These are phyloP conservation scores for Coemansia sp. DNA, from an alignment of 192 early-diverging fungal species.

Conservation along the genomic window DNA sequence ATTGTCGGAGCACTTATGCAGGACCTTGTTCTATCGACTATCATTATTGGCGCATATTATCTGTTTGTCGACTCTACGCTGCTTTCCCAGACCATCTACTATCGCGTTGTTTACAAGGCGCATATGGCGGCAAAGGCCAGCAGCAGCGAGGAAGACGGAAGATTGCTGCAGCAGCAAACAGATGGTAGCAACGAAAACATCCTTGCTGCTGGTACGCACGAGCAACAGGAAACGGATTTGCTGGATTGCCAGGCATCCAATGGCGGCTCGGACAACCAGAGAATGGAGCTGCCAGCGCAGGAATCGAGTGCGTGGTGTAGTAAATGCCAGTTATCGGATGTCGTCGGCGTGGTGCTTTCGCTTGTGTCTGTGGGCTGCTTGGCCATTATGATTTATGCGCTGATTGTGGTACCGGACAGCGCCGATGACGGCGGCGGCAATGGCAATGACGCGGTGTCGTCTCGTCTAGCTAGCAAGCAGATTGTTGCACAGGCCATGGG, in stretches of 20 bases:
- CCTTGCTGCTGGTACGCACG: not conserved
- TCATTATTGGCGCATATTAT: slow-evolving; percentile 72
- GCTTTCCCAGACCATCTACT: slow-evolving; percentile 68
- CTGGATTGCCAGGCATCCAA: not conserved
- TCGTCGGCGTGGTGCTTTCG: slow-evolving; percentile 29
- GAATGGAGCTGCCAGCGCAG: not conserved
- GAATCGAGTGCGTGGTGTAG: slow-evolving; percentile 2
- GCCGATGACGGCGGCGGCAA: not conserved
- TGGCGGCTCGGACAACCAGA: not conserved
- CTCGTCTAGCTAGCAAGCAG: slow-evolving; percentile 8
- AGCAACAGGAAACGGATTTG: not conserved
- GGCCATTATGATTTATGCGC: slow-evolving; percentile 24
- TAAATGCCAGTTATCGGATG: slow-evolving; percentile 10
- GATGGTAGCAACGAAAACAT: not conserved
- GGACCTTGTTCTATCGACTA: slow-evolving; percentile 68
- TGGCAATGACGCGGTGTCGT: not conserved
- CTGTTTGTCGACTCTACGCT: slow-evolving; percentile 67
- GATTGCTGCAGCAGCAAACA: not conserved
- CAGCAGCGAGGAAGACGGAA: not conserved
- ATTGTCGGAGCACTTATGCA: slow-evolving; percentile 72
- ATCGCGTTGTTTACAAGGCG: slow-evolving; percentile 48
- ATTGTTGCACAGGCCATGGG: slow-evolving; percentile 49
- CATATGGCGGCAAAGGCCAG: slow-evolving; percentile 21
- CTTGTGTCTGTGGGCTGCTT: slow-evolving; percentile 31
- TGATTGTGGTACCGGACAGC: not conserved